Conservation (phyloP, 371 early-diverging fungal genomes). For the Rhizopus sp. region DNA sequence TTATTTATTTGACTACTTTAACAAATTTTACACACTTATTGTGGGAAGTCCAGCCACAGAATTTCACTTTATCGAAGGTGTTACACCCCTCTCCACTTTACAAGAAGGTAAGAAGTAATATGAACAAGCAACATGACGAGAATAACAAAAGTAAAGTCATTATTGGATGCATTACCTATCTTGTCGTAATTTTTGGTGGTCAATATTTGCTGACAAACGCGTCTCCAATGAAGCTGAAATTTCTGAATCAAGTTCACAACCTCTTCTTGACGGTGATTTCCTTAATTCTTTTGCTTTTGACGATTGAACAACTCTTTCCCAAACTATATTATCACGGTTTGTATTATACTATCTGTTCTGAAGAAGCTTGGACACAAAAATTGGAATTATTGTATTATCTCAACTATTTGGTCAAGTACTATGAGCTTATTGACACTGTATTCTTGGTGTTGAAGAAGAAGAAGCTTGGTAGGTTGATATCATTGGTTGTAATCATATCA, state of each 20-base stretch:
- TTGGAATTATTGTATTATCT: conserved; percentile 66
- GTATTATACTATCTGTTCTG: conserved; percentile 63
- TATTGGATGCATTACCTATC: conserved; percentile 54
- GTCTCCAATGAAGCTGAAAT: conserved; percentile 60
- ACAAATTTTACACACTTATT: conserved; percentile 33
- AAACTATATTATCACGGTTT: conserved; percentile 63
- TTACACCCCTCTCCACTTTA: conserved; percentile 65
- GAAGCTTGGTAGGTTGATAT: conserved; percentile 38
- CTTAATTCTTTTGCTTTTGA: conserved; percentile 57
- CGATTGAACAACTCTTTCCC: conserved; percentile 70
- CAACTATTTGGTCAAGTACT: conserved; percentile 73
- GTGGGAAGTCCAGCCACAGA: conserved; percentile 44
- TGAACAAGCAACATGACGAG: neutral
- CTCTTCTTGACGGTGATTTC: conserved; percentile 65
- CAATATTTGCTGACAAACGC: conserved; percentile 56
- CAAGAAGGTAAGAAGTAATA: conserved; percentile 17
- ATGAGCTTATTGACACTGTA: conserved; percentile 70
- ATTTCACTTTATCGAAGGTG: conserved; percentile 60
- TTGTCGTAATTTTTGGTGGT: conserved; percentile 68
- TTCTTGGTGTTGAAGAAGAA: conserved; percentile 72
- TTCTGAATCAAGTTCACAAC: conserved; percentile 73
- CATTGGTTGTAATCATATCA: neutral
- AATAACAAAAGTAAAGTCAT: conserved; percentile 34
- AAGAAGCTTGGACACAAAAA: conserved; percentile 53
- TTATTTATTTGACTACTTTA: conserved; percentile 48